A percentile compares a stretch with the other conserved stretches of the same genome.
Conservation (phyloP, 306 rosid genomes). For the Prunus dulcis region DNA sequence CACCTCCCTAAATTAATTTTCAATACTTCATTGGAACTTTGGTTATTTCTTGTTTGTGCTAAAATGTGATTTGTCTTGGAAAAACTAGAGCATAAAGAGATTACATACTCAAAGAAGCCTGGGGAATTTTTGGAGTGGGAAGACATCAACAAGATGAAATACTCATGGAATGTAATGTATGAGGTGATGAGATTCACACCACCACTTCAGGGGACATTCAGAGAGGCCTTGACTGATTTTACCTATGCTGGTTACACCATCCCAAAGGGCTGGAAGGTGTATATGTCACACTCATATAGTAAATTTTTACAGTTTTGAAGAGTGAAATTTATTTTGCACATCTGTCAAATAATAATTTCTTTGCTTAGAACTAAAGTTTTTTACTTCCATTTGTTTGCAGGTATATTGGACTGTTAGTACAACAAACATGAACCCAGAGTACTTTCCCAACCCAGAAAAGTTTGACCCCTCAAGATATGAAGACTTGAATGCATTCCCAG, state of each 20-base stretch:
- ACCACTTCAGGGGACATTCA: constrained; percentile 41
- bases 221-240: constrained; percentile 30
- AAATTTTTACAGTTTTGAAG: not conserved
- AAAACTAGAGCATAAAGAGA: constrained; percentile 30
- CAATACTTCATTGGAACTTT: not conserved
- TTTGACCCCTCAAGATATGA: constrained; percentile 25
- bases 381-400: not conserved
- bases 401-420: constrained; percentile 31
- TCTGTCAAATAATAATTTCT: too few relatives aligned
- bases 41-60: not conserved
- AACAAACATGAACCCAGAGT: constrained; percentile 22
- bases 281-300: too few relatives aligned
- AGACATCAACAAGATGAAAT: constrained; percentile 35
- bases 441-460: constrained; percentile 29
- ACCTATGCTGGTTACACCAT: constrained; percentile 34
- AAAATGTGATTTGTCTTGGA: not conserved
- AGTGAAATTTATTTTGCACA: too few relatives aligned
- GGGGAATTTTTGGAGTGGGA: constrained; percentile 37
- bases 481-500: constrained; percentile 11
- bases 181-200: constrained; percentile 43
- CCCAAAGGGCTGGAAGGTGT: constrained; percentile 44
- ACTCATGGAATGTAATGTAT: constrained; percentile 33
- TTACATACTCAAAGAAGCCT: constrained; percentile 13
- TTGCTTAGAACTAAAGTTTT: not conserved
- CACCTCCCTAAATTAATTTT: not conserved